A percentile compares a stretch with the other conserved stretches of the same genome.
These are phyloP conservation scores for Lophiostoma macrostomum DNA, from an alignment of 495 filamentous ascomycete genomes.

Conservation along the genomic window DNA sequence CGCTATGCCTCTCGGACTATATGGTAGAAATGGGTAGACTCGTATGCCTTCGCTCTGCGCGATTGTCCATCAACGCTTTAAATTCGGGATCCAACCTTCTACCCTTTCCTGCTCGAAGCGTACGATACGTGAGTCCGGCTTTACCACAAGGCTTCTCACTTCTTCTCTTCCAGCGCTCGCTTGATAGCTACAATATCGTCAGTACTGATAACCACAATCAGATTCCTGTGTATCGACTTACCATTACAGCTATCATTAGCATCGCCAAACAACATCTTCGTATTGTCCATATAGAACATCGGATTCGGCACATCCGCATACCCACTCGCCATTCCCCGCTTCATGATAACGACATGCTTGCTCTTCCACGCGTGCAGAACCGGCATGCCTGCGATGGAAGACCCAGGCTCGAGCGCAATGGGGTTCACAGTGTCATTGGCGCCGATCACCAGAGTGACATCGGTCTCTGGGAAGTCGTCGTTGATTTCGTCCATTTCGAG, in stretches of 20 bases:
- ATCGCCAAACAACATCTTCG: conserved; percentile 82
- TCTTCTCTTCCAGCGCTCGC: conserved; percentile 30
- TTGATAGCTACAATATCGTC: conserved; percentile 26
- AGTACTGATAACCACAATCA: background rate
- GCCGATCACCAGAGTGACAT: conserved; percentile 80
- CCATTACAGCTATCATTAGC: conserved; percentile 76
- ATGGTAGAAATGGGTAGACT: too few relatives aligned
- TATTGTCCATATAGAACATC: conserved; percentile 82
- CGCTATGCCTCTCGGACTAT: too few relatives aligned
- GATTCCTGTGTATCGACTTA: conserved; percentile 38
- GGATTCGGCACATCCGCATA: conserved; percentile 85
- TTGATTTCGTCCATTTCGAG: conserved; percentile 87
- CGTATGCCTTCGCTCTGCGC: too few relatives aligned
- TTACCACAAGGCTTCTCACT: too few relatives aligned
- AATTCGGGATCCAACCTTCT: too few relatives aligned
- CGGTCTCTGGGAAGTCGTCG: conserved; percentile 76
- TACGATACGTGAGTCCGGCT: too few relatives aligned
- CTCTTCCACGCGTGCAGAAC: conserved; percentile 86
- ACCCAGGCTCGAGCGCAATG: conserved; percentile 73
- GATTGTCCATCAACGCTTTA: too few relatives aligned
- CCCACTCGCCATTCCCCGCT: conserved; percentile 74
- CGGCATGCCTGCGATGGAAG: conserved; percentile 79
- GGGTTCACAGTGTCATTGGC: conserved; percentile 86
- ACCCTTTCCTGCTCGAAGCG: too few relatives aligned
- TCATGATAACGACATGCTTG: conserved; percentile 85